Conservation (phyloP, 495 filamentous ascomycete genomes). For the Penicillium manginii region DNA sequence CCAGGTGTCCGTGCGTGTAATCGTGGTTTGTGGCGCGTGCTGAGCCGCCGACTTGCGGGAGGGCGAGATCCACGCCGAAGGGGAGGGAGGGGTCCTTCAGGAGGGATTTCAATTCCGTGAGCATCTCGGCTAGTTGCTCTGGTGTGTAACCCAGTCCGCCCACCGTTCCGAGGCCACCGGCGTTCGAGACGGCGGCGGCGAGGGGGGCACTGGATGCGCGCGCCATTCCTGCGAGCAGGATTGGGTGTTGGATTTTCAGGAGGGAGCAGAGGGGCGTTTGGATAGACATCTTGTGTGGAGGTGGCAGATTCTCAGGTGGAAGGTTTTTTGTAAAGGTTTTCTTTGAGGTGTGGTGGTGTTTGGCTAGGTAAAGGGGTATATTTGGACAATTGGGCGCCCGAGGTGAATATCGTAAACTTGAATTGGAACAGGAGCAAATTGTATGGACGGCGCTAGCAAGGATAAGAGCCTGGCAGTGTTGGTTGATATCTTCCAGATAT, state of each 20-base stretch:
- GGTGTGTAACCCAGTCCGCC: constrained; percentile 89
- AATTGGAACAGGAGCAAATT: too few relatives aligned
- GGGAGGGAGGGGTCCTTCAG: constrained; percentile 65
- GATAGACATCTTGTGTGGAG: constrained; percentile 50
- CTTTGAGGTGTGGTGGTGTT: neutral
- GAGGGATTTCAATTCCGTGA: constrained; percentile 78
- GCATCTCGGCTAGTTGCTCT: constrained; percentile 72
- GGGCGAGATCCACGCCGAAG: constrained; percentile 86
- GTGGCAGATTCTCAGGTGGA: neutral
- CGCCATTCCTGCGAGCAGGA: constrained; percentile 89
- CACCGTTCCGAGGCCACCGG: constrained; percentile 82
- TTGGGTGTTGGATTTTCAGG: constrained; percentile 77
- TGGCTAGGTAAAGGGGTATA: neutral
- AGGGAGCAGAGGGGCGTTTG: constrained; percentile 76
- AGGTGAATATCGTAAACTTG: too few relatives aligned
- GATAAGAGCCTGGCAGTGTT: neutral
- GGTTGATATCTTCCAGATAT: neutral
- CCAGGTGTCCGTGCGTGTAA: constrained; percentile 82
- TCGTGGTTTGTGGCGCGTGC: constrained; percentile 90
- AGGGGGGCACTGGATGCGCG: constrained; percentile 75
- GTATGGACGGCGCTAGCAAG: neutral
- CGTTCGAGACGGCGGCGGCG: constrained; percentile 86
- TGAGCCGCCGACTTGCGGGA: constrained; percentile 78
- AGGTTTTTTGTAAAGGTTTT: neutral
- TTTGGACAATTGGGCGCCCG: too few relatives aligned